Conservation (phyloP, 129 eudicot genomes). For the Tanacetum coccineum region DNA sequence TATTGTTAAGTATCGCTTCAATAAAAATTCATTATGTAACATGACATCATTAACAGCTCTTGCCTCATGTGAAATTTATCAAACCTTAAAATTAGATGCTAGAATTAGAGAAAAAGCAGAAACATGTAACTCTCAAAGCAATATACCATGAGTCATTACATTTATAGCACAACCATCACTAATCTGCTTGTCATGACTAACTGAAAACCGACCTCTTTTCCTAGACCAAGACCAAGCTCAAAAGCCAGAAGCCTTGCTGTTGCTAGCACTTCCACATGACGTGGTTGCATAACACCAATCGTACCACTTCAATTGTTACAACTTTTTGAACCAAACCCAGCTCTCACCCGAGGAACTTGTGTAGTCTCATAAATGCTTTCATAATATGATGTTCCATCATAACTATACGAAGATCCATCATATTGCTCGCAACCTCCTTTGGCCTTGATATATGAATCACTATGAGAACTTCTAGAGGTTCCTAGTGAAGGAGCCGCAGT, state of each 20-base stretch:
- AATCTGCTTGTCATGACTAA: conserved; percentile 76
- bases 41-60: too few species aligned
- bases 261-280: conserved; percentile 94
- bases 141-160: too few species aligned
- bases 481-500: conserved; percentile 17
- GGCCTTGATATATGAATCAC: conserved; percentile 83
- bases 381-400: conserved; percentile 99
- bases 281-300: conserved; percentile 94
- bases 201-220: conserved; percentile 96
- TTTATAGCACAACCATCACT: conserved; percentile 73
- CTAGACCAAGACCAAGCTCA: conserved; percentile 80
- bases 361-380: conserved; percentile 97
- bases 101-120: too few species aligned
- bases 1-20: too few species aligned
- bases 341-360: conserved; percentile 95
- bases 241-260: conserved; percentile 78
- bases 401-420: conserved; percentile 78
- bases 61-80: too few species aligned
- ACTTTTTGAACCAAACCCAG: conserved; percentile 72
- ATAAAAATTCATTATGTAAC: too few species aligned
- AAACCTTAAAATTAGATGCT: too few species aligned
- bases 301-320: conserved; percentile 55
- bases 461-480: conserved; percentile 35
- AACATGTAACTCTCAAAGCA: too few species aligned
- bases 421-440: conserved; percentile 65